Evolutionary conservation across 2,329 filamentous ascomycete genomes (phyloP).

Genomic region (Phaeosphaeriaceae sp.): DNA sequence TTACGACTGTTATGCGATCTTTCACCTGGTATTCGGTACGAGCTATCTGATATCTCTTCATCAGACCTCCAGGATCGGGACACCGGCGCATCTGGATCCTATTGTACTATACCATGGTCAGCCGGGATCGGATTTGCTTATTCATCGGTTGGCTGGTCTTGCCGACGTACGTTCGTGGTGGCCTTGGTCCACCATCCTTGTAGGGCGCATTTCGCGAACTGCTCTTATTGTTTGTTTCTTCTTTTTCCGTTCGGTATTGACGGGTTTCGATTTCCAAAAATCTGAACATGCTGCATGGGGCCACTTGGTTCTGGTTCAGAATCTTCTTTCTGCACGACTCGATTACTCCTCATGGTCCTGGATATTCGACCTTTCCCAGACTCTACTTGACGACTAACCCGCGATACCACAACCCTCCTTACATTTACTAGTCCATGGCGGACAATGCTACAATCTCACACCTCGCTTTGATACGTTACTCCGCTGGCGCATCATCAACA

Average conservation of each 20-base stretch:
- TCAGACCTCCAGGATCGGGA: slow-evolving; percentile 42
- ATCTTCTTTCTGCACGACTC: slow-evolving; percentile 17
- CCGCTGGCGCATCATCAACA: slow-evolving; percentile 8
- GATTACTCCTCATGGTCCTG: slow-evolving; percentile 15
- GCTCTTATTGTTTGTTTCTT: slow-evolving; percentile 7
- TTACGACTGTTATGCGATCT: slow-evolving; percentile 38
- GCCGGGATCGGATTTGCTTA: slow-evolving; percentile 24
- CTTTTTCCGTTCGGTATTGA: slow-evolving; percentile 9
- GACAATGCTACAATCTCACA: background rate
- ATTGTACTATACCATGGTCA: slow-evolving; percentile 49
- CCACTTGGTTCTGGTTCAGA: slow-evolving; percentile 17
- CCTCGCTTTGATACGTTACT: slow-evolving; percentile 8
- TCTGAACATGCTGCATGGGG: slow-evolving; percentile 26
- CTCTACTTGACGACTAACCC: slow-evolving; percentile 10
- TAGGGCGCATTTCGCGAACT: slow-evolving; percentile 16
- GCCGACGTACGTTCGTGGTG: slow-evolving; percentile 28
- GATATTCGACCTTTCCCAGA: slow-evolving; percentile 16
- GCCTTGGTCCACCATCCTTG: slow-evolving; percentile 12
- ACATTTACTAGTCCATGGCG: background rate
- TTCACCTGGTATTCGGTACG: slow-evolving; percentile 45
- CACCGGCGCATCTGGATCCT: slow-evolving; percentile 44
- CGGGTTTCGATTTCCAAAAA: slow-evolving; percentile 30
- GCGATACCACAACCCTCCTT: slow-evolving; percentile 7
- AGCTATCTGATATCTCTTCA: slow-evolving; percentile 41
- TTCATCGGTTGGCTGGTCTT: slow-evolving; percentile 37